Percentiles rank a stretch among this genome's conserved stretches.
These are phyloP conservation scores for Trichophyton verrucosum DNA, from an alignment of 2,329 filamentous ascomycete genomes.

Conservation along the genomic window DNA sequence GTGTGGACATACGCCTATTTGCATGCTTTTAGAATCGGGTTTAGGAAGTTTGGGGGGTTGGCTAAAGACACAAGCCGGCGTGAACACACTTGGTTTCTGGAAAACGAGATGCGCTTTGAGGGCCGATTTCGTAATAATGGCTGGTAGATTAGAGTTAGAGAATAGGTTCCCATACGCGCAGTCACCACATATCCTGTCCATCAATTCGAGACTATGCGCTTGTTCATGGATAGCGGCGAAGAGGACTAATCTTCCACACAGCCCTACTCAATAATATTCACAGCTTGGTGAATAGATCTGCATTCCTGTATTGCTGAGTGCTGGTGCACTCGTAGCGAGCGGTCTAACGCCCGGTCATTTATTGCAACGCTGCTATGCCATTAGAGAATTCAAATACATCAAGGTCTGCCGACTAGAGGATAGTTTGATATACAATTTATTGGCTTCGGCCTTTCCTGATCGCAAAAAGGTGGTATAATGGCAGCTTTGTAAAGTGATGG, in stretches of 20 bases:
- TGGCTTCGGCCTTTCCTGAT: neutral
- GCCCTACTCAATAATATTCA: constrained; percentile 8
- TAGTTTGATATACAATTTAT: neutral
- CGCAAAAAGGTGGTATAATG: neutral
- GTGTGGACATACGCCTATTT: neutral
- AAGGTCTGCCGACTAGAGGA: neutral
- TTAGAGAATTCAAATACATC: neutral
- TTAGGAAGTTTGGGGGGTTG: neutral
- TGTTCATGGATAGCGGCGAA: constrained; percentile 6
- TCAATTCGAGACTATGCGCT: constrained; percentile 12
- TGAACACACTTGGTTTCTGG: neutral
- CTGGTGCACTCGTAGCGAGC: constrained; percentile 10
- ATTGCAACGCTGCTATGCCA: constrained; percentile 7
- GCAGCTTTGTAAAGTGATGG: neutral
- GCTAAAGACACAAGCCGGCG: neutral
- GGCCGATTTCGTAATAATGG: constrained; percentile 8
- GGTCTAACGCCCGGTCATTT: constrained; percentile 8
- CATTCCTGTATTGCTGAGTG: constrained; percentile 9
- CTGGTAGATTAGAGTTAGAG: constrained; percentile 10
- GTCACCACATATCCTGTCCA: constrained; percentile 11
- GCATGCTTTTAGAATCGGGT: neutral
- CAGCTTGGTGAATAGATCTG: constrained; percentile 8
- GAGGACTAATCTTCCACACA: neutral
- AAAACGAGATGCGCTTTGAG: constrained; percentile 2
- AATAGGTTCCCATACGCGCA: constrained; percentile 10